Evolutionary conservation across 2,329 filamentous ascomycete genomes (phyloP), one percentile per base, ranked within the genome.

Genomic region (Helminthosporium solani): DNA sequence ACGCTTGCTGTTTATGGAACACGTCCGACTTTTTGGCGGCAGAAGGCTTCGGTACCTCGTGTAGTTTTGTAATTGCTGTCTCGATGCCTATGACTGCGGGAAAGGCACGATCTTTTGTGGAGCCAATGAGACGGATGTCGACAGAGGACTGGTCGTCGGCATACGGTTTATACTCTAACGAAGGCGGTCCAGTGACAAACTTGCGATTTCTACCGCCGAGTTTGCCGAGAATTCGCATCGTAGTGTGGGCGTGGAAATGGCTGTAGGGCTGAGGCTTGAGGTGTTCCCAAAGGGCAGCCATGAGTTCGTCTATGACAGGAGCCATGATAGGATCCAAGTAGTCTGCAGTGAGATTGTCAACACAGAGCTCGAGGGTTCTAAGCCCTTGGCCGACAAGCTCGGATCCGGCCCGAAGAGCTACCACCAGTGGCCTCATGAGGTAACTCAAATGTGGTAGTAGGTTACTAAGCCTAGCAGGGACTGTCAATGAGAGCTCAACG

Each of bases 311-410:
- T 70, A 99, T 97, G 20, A 97, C 95, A 0, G 94, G 95, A 2
- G 92, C 90, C 92, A 99, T 99, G 61, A 99, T 97, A 0, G 94
- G 95, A 60, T 99, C 94, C 12, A 99, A 76, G 64, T 99, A 99
- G 63, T 99, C 94, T 0, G 94, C 92, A 0, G 95, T 99, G 0
- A 99, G 79, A 59, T 99, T 99, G 54, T 99, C 94, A 15, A 99
- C 94, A 62, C 94, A 99, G 2, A 99, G 81, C 64, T 99, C 94
- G 4, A 99, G 75, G 0, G 94, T 99, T 21, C 95, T 80, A 6
- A 99, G 77, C 0, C 94, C 94, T 69, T 99, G 95, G 0, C 91
- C 91, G 15, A 99, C 92, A 31, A 99, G 80, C 55, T 99, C 94
- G 1, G 88, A 91, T 12, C 92, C 91, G 15, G 91, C 90, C 46